Evolutionary conservation across 192 early-diverging fungal species (phyloP).

Genomic region (Funneliformis mosseae): DNA sequence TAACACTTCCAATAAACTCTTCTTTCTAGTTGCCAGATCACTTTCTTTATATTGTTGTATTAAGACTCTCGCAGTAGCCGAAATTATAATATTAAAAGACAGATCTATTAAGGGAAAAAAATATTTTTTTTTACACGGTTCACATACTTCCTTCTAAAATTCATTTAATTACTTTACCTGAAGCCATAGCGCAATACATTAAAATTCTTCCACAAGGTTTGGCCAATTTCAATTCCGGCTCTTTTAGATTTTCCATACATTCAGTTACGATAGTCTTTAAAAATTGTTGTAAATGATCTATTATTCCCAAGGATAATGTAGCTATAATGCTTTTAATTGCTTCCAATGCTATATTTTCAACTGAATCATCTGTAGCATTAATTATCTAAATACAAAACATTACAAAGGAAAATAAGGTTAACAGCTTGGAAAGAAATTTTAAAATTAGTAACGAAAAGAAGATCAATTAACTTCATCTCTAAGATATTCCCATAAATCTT

Average conservation of each 20-base stretch:
- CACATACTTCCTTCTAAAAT: neutral
- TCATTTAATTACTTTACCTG: conserved; percentile 44
- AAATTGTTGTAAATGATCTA: conserved; percentile 52
- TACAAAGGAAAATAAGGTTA: conserved; percentile 13
- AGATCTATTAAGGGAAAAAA: conserved; percentile 53
- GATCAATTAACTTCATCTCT: conserved; percentile 61
- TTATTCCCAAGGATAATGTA: conserved; percentile 59
- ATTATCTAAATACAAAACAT: conserved; percentile 62
- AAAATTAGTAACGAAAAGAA: neutral
- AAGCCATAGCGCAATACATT: conserved; percentile 61
- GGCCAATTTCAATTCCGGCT: conserved; percentile 68
- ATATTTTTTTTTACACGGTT: neutral
- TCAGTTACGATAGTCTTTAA: conserved; percentile 54
- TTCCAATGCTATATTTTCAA: conserved; percentile 68
- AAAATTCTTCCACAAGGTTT: conserved; percentile 69
- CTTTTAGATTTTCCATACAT: conserved; percentile 61
- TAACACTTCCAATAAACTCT: conserved; percentile 70
- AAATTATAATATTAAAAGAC: conserved; percentile 59
- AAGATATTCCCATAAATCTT: conserved; percentile 73
- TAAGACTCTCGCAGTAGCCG: conserved; percentile 64
- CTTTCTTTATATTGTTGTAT: conserved; percentile 59
- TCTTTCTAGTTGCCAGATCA: conserved; percentile 60
- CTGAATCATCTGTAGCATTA: conserved; percentile 71
- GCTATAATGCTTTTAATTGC: conserved; percentile 63
- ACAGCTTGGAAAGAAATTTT: conserved; percentile 7